A percentile compares a stretch with the other conserved stretches of the same genome.
Conservation (phyloP, 1,284 basidiomycete species). For the Microbotryum saponariae region DNA sequence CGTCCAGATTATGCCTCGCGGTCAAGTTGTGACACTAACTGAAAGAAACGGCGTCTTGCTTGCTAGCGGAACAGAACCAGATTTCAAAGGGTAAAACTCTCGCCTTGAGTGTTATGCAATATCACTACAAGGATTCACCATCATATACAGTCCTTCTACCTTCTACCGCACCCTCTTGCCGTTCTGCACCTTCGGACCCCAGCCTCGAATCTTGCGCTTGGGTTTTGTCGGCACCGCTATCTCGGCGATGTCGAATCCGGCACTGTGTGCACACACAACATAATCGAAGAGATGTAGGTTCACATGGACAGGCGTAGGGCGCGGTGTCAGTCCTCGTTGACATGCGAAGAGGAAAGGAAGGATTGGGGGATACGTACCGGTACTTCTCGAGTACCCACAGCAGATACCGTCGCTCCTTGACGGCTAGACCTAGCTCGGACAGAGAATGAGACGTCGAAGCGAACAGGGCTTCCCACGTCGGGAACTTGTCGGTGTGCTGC, state of each 20-base stretch:
- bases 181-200: slow-evolving; percentile 24
- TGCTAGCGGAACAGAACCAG: no score
- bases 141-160: no score
- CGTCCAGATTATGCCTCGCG: no score
- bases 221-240: slow-evolving; percentile 15
- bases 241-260: slow-evolving; percentile 15
- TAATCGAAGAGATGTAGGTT: no score
- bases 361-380: slow-evolving; percentile 7
- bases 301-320: background rate
- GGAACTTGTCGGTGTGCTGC: slow-evolving; percentile 20
- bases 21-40: no score
- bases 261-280: slow-evolving; percentile 9
- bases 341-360: no score
- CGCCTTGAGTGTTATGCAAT: no score
- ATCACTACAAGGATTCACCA: no score
- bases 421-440: slow-evolving; percentile 18
- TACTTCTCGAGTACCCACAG: slow-evolving; percentile 26
- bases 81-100: no score
- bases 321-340: background rate
- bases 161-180: slow-evolving; percentile 20
- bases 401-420: slow-evolving; percentile 20
- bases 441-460: slow-evolving; percentile 8
- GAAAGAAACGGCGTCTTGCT: no score
- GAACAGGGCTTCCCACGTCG: slow-evolving; percentile 13
- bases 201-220: slow-evolving; percentile 22